These are phyloP conservation scores for Colletotrichum sp. DNA, from an alignment of 2,329 filamentous ascomycete genomes.

Conservation along the genomic window DNA sequence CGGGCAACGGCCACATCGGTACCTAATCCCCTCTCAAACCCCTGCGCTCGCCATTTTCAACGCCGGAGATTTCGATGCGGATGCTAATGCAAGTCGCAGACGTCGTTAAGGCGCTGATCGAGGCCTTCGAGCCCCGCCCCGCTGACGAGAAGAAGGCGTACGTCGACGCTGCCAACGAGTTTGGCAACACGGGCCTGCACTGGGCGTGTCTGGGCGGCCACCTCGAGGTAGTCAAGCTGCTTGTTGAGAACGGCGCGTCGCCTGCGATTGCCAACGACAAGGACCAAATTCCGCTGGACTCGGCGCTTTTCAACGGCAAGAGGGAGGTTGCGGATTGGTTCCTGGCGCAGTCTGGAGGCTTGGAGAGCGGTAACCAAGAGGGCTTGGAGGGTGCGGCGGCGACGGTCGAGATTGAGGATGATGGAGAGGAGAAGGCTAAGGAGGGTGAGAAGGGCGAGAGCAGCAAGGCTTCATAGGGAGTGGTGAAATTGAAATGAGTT, in stretches of 20 bases:
- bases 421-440: conserved; percentile 24
- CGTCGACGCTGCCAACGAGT: conserved; percentile 74
- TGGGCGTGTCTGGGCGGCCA: conserved; percentile 94
- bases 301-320: conserved; percentile 75
- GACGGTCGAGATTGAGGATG: conserved; percentile 43
- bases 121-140: conserved; percentile 44
- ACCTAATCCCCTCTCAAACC: conserved; percentile 31
- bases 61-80: accelerated
- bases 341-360: conserved; percentile 49
- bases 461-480: conserved; percentile 2
- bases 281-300: conserved; percentile 80
- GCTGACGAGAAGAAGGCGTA: conserved; percentile 53
- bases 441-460: neutral
- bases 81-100: conserved; percentile 33
- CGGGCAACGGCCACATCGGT: conserved; percentile 88
- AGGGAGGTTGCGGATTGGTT: conserved; percentile 68
- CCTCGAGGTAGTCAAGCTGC: conserved; percentile 76
- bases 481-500: neutral
- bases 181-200: conserved; percentile 90
- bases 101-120: conserved; percentile 48
- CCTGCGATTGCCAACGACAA: conserved; percentile 81
- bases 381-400: conserved; percentile 43
- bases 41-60: neutral
- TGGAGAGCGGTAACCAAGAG: conserved; percentile 53
- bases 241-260: conserved; percentile 79